Conservation (phyloP, 345 rosid genomes). For the Citrus australasica region DNA sequence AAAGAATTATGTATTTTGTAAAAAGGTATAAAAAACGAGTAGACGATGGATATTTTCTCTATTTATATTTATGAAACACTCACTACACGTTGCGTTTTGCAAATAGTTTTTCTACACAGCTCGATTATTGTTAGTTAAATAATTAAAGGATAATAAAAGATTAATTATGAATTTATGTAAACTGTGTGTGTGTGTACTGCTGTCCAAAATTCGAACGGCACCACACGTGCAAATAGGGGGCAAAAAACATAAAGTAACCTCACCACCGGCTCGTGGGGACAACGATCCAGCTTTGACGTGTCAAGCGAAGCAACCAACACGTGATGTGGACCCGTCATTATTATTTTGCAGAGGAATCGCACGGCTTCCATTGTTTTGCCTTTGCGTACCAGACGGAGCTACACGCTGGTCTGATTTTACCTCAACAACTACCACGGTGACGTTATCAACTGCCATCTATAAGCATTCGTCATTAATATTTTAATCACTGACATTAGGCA, state of each 20-base stretch:
- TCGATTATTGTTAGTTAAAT: too few species aligned
- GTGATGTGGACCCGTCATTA: conserved; percentile 12
- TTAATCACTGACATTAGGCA: too few species aligned
- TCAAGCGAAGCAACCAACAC: conserved; percentile 4
- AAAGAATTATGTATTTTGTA: too few species aligned
- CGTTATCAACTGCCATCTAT: neutral
- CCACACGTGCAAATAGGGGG: conserved; percentile 24
- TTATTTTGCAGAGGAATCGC: neutral
- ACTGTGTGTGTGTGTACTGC: too few species aligned
- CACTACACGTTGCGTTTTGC: too few species aligned
- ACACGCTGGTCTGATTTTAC: neutral
- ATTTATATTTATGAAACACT: too few species aligned
- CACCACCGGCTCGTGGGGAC: conserved; percentile 1
- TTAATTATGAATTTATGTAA: too few species aligned
- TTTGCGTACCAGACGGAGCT: neutral
- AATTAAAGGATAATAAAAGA: too few species aligned
- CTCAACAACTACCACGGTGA: neutral
- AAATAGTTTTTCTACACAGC: too few species aligned
- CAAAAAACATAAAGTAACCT: neutral
- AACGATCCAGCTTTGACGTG: conserved; percentile 2
- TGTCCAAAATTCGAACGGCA: neutral
- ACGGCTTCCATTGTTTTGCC: neutral
- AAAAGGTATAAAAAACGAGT: too few species aligned
- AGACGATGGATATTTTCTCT: too few species aligned
- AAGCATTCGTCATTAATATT: too few species aligned